Evolutionary conservation across 73 alveolate genomes (phyloP), one percentile per base, ranked within the genome.

Genomic region (Paramecium tetraurelia): DNA sequence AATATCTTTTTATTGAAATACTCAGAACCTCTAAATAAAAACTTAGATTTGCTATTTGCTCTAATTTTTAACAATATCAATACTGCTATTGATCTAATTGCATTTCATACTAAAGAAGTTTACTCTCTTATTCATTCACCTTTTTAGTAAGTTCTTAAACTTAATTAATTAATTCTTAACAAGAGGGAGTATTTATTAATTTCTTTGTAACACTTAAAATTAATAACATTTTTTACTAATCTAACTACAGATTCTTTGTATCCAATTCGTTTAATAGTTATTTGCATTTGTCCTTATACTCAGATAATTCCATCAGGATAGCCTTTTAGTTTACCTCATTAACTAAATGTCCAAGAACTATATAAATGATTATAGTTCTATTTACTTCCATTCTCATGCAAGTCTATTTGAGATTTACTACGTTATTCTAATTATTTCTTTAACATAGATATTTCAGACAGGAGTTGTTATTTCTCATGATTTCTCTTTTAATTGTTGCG

Each of bases 231-330:
- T 16, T 35, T 20, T 72, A 72, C 86, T 80, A 80, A 80, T 80
- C 90, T 48, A 80, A 80, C 75, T 80, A 80, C 16, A 80, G 20
- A 48, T 80, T 80, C 57, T 80, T 80, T 22, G 90, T 80, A 27
- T 80, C 90, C 31, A 80, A 44, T 24, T 80, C 90, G 22, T n/a
- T 27, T 27, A 12, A 24, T 11, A 44, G 44, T 44, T 40, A 18
- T 48, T 44, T 80, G 24, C 70, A 80, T 14, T 80, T 80, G 3
- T 80, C 90, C 24, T 48, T 80, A 41, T 31, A 80, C 18, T 80
- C 90, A 5, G 18, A 41, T 35, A 80, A 80, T 46, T 80, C 90
- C 18, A 16, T n/a, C 72, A 80, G 11, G 10, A 80, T 24, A 11
- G 76, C 70, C 38, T 48, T 80, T 22, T 80, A 35, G 10, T 40